A percentile compares a stretch with the other conserved stretches of the same genome.
Conservation (phyloP, 2,329 filamentous ascomycete species). For the Helotiales sp. region DNA sequence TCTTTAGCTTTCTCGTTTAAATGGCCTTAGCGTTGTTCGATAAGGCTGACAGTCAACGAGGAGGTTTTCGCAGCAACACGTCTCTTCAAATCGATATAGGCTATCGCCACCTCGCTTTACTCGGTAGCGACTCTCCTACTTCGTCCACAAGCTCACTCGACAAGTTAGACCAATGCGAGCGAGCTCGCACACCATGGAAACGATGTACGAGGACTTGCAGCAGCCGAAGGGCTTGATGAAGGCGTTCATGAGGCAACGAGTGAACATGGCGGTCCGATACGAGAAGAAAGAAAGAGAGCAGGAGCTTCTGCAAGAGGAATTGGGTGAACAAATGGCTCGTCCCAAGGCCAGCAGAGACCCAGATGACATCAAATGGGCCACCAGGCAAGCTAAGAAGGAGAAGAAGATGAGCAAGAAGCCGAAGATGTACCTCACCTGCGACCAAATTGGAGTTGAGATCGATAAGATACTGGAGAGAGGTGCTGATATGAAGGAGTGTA, state of each 20-base stretch:
- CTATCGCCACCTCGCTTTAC: not conserved
- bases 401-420: not conserved
- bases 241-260: not conserved
- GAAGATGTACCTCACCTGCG: not conserved
- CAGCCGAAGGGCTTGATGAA: not conserved
- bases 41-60: not conserved
- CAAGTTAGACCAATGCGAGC: not conserved
- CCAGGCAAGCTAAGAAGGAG: not conserved
- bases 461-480: not conserved
- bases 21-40: not conserved
- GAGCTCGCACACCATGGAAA: not conserved
- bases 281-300: not conserved
- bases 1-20: not conserved
- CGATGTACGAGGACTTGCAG: not conserved
- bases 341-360: not conserved
- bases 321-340: not conserved
- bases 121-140: not conserved
- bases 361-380: not conserved
- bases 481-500: not conserved
- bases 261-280: not conserved
- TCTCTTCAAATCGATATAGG: not conserved
- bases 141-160: not conserved
- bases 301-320: not conserved
- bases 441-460: not conserved
- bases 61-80: not conserved